Conservation (phyloP, 2,329 filamentous ascomycete species). For the Penicillium sp. region DNA sequence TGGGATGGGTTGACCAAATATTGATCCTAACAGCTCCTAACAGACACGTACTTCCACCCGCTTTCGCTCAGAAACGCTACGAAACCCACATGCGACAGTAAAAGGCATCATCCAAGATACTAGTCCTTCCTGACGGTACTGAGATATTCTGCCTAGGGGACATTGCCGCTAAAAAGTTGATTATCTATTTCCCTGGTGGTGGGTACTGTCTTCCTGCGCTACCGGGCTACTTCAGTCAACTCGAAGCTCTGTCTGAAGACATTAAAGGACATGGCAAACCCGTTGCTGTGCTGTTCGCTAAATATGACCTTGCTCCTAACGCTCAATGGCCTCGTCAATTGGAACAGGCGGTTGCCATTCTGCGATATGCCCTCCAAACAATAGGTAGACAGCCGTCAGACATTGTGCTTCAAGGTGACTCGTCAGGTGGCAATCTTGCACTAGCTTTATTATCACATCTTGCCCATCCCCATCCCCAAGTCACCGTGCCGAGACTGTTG, state of each 20-base stretch:
- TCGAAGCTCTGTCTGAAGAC: neutral
- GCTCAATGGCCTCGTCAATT: neutral
- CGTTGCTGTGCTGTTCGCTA: neutral
- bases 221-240: neutral
- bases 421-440: neutral
- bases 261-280: neutral
- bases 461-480: neutral
- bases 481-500: neutral
- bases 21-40: neutral
- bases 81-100: neutral
- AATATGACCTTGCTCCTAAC: neutral
- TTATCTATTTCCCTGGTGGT: neutral
- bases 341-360: neutral
- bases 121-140: neutral
- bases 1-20: too few relatives aligned
- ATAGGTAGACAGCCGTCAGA: neutral
- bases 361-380: neutral
- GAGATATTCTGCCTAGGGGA: neutral
- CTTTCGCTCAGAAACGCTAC: neutral
- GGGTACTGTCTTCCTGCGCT: neutral
- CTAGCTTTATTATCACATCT: neutral
- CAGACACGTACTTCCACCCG: neutral
- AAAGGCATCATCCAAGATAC: neutral
- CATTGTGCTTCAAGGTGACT: constrained; percentile 1
- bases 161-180: neutral